Base-by-base conservation (phyloP, 2,329 filamentous ascomycete species). In the Fusarium anthophilum region DNA sequence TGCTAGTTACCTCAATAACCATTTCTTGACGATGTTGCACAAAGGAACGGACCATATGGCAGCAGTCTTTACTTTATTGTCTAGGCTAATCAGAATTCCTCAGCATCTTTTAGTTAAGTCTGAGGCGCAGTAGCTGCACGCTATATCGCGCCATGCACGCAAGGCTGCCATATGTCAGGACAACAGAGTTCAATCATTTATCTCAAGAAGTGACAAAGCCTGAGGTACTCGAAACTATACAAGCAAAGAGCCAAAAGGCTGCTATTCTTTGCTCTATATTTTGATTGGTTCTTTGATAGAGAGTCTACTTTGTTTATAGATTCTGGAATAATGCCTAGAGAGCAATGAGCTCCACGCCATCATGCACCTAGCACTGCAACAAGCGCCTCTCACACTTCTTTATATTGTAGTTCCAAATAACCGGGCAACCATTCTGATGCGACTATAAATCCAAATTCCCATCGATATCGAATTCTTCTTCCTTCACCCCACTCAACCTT, bases 271-370 rank as follows among this genome's bases (percentile, higher is more conserved):
- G 24, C 12, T 15, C 50, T 5, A 3, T 2, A 3, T 11, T 39
- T 22, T 57, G 26, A 60, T 69, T 68, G 71, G 71, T 1, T 22
- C 43, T 71, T 68, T 61, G 22, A 67, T 17, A 13, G n/a, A 26
- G 1, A 67, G 13, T 39, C 14, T 60, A 22, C 51, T 73, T 72
- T 74, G 48, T 74, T 48, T n/a, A 18, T 35, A 18, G 15, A 5
- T 15, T 3, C 32, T 37, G 6, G 24, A 22, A 45, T 37, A 55
- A 44, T 17, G 41, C 15, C 28, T 39, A 35, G 6, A 8, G 14
- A 39, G 43, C 50, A 38, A 20, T 35, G 26, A 20, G 18, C 26
- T 47, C 45, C 45, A 47, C 12, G 9, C 32, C 26, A 22, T 6
- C 14, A 2, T 32, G 35, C 4, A n/a, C 13, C 24, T n/a, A 28